Percentiles rank a stretch among this genome's conserved stretches.
phyloP scores from a whole-genome alignment of 2,329 filamentous ascomycete genomes.

The Diaporthe sp. region DNA sequence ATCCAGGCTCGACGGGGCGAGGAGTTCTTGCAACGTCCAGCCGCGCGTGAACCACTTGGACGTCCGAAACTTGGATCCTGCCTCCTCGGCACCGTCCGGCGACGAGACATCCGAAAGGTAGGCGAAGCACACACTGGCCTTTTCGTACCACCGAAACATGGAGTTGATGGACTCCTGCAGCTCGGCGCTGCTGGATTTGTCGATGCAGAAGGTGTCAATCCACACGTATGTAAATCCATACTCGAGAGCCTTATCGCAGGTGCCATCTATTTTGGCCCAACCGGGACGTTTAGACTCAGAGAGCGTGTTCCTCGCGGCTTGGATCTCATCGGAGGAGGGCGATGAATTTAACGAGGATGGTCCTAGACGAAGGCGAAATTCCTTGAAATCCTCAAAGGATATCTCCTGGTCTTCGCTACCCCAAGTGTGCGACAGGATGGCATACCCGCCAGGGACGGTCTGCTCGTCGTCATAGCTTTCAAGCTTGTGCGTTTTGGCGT shows the following conservation, averaged over 20 bases:
- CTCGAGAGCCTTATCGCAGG: not conserved
- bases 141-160: slow-evolving; percentile 7
- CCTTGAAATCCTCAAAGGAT: slow-evolving; percentile 19
- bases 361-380: not conserved
- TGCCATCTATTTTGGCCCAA: slow-evolving; percentile 9
- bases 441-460: not conserved
- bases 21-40: slow-evolving; percentile 32
- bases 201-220: slow-evolving; percentile 1
- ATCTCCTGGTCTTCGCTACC: not conserved
- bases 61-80: not conserved
- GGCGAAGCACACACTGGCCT: not conserved
- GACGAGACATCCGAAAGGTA: not conserved
- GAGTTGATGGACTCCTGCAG: slow-evolving; percentile 11
- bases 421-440: slow-evolving; percentile 5
- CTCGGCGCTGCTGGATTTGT: slow-evolving; percentile 21
- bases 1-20: slow-evolving; percentile 38
- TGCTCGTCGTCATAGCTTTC: slow-evolving; percentile 20
- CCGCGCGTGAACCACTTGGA: slow-evolving; percentile 32
- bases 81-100: not conserved
- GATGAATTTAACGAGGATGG: not conserved
- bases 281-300: not conserved
- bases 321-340: not conserved
- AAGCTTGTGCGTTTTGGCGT: slow-evolving; percentile 8
- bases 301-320: not conserved
- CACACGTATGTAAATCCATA: not conserved